A percentile compares a stretch with the other conserved stretches of the same genome.
phyloP scores from a whole-genome alignment of 1,284 basidiomycete genomes.

The Erythrobasidium hasegawianum region DNA sequence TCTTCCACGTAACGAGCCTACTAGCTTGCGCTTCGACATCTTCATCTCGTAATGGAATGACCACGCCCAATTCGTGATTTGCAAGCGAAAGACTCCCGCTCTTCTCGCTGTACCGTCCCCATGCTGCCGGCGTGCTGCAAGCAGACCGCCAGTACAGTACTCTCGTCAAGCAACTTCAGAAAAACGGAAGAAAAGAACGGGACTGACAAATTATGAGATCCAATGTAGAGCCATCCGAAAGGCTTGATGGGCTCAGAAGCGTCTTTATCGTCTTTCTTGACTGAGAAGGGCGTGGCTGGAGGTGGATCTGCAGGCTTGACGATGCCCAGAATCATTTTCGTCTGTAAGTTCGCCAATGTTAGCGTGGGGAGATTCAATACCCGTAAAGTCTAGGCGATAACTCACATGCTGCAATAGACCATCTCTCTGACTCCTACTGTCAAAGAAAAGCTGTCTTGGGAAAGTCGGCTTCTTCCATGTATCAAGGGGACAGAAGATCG shows the following conservation, averaged over 20 bases:
- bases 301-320: constrained; percentile 4
- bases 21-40: constrained; percentile 15
- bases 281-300: neutral
- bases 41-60: constrained; percentile 4
- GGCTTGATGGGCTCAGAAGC: constrained; percentile 2
- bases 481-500: constrained; percentile 25
- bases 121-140: constrained; percentile 29
- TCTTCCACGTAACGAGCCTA: constrained; percentile 26
- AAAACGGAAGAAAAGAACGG: neutral
- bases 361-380: too few relatives aligned
- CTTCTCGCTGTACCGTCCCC: constrained; percentile 32
- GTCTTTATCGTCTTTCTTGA: neutral
- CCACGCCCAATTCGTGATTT: constrained; percentile 31
- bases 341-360: too few relatives aligned
- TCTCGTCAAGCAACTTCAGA: too few relatives aligned
- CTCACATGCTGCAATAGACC: constrained; percentile 30
- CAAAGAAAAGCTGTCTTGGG: constrained; percentile 19
- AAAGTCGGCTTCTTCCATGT: constrained; percentile 25
- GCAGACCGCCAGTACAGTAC: too few relatives aligned
- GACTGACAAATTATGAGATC: constrained; percentile 34
- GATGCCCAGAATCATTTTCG: constrained; percentile 28
- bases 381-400: too few relatives aligned
- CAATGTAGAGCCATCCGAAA: constrained; percentile 30
- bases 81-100: constrained; percentile 11
- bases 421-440: constrained; percentile 19